Percentiles rank a stretch among this genome's conserved stretches.
Conservation (phyloP, 148 eudicot genomes). For the Arbutus unedo region DNA sequence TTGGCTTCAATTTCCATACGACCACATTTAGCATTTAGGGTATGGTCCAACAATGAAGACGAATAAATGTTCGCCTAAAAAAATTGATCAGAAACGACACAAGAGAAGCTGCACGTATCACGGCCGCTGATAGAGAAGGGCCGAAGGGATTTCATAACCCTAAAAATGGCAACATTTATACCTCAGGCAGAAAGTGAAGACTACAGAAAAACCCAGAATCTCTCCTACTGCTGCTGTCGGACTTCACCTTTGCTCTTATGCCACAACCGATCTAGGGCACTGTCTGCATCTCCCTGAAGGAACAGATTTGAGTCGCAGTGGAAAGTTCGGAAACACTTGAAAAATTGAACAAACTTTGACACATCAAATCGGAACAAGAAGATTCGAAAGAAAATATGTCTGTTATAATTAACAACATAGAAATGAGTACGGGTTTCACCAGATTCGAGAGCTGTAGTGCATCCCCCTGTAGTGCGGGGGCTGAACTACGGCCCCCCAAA, state of each 20-base stretch:
- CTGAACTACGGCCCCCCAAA: no score
- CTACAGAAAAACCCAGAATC: not conserved
- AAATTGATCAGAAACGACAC: no score
- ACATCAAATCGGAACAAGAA: not conserved
- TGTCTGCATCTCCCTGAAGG: constrained; percentile 14
- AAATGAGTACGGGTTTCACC: no score
- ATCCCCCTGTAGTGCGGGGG: no score
- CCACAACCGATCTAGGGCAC: constrained; percentile 20
- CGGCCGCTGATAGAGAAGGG: not conserved
- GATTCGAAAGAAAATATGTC: not conserved
- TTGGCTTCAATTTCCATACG: no score
- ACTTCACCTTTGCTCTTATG: constrained; percentile 19
- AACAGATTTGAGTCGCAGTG: not conserved
- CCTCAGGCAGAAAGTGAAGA: not conserved
- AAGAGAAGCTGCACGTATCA: not conserved
- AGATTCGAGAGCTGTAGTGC: no score
- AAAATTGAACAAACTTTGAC: no score
- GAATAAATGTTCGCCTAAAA: no score
- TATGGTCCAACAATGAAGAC: no score
- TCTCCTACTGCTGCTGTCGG: not conserved
- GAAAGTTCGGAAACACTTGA: not conserved
- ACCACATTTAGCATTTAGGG: no score
- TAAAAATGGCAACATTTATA: not conserved
- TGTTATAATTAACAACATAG: no score
- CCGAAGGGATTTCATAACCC: not conserved